Base-by-base conservation (phyloP, 441 rosid genomes). In the Bruguiera hainesii region DNA sequence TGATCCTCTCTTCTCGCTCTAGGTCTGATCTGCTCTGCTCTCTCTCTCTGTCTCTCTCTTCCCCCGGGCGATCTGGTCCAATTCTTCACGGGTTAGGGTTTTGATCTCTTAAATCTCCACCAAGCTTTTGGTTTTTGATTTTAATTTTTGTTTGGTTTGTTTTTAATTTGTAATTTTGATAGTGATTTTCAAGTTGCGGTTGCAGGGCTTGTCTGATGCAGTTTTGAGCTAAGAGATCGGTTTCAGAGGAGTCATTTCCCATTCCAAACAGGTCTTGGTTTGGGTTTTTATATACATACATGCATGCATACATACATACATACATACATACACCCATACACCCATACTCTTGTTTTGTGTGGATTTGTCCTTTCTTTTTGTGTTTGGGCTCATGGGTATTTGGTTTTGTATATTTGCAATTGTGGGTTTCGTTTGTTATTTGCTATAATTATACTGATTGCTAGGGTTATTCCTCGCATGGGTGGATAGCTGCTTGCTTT, bases 141-240 rank as follows among this genome's bases (percentile, higher is more conserved):
- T 11, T 52, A n/a, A 7, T 52, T 2, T 72, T 5, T 6, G 23
- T n/a, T 50, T 69, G 35, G 18, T 25, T 23, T 48, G 15, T 59
- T 63, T 46, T 10, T 48, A 42, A 18, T 42, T 53, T 31, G 23
- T 72, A 8, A 63, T 60, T 60, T 33, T 35, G 11, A 10, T 23
- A 3, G 3, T 53, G 15, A 50, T 72, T 52, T 21, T 37, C 7
- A 21, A 65, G 37, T 26, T 52, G n/a, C n/a, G 25, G 42, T 39
- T 37, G 29, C 65, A 66, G 79, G 75, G 63, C 73, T 61, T 49
- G 56, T 70, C 71, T 70, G 78, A 75, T 81, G 83, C 73, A 52
- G 66, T 73, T 70, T 66, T 83, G 82, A 73, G 83, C 76, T 71
- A 5, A 60, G 51, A 61, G 79, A 81, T 81, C 78, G 76, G 78